Conservation (phyloP, 257 asterid genomes). For the Plantago elongata region DNA sequence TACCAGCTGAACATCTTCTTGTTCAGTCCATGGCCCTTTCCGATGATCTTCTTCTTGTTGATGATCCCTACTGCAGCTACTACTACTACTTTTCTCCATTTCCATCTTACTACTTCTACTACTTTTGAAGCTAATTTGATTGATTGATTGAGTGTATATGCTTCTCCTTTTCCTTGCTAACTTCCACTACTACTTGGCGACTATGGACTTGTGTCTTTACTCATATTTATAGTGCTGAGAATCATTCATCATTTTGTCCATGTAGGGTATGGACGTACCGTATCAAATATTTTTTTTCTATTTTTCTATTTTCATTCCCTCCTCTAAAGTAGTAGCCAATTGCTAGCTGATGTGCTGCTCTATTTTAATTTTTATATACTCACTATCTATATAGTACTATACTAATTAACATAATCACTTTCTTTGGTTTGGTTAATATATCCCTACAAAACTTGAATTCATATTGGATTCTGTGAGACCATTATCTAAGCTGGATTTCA, state of each 20-base stretch:
- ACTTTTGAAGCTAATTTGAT: neutral
- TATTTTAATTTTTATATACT: no score
- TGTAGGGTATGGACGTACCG: neutral
- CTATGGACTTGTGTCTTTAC: neutral
- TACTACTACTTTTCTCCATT: constrained; percentile 33
- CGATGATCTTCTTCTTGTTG: constrained; percentile 26
- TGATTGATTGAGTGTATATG: neutral
- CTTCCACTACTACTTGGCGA: constrained; percentile 4
- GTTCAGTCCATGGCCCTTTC: constrained; percentile 92
- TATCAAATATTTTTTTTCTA: neutral
- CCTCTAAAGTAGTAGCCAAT: neutral
- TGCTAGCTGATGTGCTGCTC: no score
- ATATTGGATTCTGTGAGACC: no score
- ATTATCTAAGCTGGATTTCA: no score
- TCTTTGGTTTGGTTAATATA: no score
- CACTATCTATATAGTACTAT: no score
- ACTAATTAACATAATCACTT: no score
- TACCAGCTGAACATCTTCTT: constrained; percentile 73
- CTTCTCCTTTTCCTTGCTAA: neutral
- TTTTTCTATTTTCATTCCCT: neutral
- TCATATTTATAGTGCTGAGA: neutral
- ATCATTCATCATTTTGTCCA: constrained; percentile 4
- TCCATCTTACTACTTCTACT: neutral
- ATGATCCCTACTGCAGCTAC: neutral
- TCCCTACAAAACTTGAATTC: no score